phyloP scores from a whole-genome alignment of 140 eudicot genomes.

The Erigeron philadelphicus region DNA sequence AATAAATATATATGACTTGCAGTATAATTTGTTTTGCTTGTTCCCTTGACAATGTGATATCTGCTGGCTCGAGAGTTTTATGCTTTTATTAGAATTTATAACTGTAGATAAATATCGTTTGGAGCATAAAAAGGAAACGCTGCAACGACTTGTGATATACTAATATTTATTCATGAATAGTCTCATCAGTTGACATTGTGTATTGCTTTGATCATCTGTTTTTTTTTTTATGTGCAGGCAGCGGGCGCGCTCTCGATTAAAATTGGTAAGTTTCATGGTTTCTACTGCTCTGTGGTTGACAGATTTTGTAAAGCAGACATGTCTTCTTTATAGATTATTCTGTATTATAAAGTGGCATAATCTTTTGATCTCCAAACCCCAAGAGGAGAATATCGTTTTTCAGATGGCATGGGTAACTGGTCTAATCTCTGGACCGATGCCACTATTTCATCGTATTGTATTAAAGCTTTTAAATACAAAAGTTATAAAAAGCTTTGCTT shows the following conservation, averaged over 20 bases:
- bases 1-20: neutral
- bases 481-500: neutral
- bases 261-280: constrained; percentile 53
- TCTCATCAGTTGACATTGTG: neutral
- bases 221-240: constrained; percentile 60
- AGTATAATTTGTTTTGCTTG: too few relatives aligned
- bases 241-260: constrained; percentile 87
- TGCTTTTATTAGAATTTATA: too few relatives aligned
- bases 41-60: too few relatives aligned
- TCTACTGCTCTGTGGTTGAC: constrained; percentile 8
- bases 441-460: neutral
- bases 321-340: neutral
- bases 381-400: neutral
- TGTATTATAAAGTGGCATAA: neutral
- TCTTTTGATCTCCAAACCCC: neutral
- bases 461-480: neutral
- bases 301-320: constrained; percentile 17
- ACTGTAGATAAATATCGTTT: neutral
- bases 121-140: neutral
- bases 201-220: constrained; percentile 9
- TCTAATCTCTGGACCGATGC: neutral
- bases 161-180: neutral
- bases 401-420: neutral
- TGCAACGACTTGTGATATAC: too few relatives aligned
- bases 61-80: too few relatives aligned